Evolutionary conservation across 2,329 filamentous ascomycete genomes (phyloP).

Genomic region (Pyrenochaeta sp.): DNA sequence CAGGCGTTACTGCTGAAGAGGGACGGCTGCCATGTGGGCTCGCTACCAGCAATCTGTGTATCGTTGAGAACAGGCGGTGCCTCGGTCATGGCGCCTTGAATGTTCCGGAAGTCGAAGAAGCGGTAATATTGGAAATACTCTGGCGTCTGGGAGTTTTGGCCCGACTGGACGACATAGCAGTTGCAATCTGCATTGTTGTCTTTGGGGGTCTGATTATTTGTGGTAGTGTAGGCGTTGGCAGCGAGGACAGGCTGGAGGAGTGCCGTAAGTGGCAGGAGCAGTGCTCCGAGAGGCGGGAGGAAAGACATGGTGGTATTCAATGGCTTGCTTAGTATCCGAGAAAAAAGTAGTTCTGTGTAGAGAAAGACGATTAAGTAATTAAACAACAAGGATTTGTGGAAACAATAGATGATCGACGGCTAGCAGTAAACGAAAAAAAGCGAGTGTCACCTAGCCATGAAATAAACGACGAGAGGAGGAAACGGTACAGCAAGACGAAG

Average conservation of each 20-base stretch:
- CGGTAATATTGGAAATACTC: constrained; percentile 61
- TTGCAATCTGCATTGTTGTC: constrained; percentile 53
- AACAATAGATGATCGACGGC: constrained; percentile 6
- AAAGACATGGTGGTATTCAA: constrained; percentile 18
- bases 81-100: constrained; percentile 39
- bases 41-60: constrained; percentile 24
- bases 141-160: constrained; percentile 45
- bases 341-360: not conserved
- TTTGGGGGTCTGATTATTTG: constrained; percentile 38
- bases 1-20: constrained; percentile 48
- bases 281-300: constrained; percentile 26
- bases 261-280: constrained; percentile 37
- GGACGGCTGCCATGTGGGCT: constrained; percentile 48
- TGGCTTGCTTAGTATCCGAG: not conserved
- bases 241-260: constrained; percentile 32
- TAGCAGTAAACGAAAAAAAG: constrained; percentile 14
- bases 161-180: constrained; percentile 58
- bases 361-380: constrained; percentile 4
- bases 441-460: constrained; percentile 19
- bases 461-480: constrained; percentile 1
- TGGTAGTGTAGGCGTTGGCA: constrained; percentile 36
- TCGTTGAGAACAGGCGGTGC: constrained; percentile 37
- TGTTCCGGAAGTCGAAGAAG: constrained; percentile 61
- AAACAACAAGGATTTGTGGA: constrained; percentile 10
- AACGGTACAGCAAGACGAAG: constrained; percentile 3